These are phyloP conservation scores for Elongisporangium prolatum DNA, from an alignment of 352 stramenopile species.

Conservation along the genomic window DNA sequence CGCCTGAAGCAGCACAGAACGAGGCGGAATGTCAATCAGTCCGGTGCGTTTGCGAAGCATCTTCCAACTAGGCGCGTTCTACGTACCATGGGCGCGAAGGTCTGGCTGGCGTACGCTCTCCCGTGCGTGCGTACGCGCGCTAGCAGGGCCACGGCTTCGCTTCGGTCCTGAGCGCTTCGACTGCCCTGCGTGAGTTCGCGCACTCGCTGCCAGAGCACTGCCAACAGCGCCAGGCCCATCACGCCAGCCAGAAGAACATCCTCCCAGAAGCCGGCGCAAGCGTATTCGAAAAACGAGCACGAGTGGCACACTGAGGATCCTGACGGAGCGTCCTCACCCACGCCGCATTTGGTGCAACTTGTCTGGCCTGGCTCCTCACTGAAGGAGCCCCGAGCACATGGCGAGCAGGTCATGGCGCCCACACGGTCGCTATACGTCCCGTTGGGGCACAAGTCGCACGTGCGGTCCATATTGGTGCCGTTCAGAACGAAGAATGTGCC, in stretches of 20 bases:
- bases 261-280: constrained; percentile 52
- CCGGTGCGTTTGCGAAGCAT: background rate
- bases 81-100: constrained; percentile 44
- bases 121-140: constrained; percentile 40
- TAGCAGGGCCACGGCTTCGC: constrained; percentile 40
- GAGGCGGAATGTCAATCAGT: background rate
- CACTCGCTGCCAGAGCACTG: constrained; percentile 23
- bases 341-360: constrained; percentile 30
- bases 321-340: constrained; percentile 22
- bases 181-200: constrained; percentile 26
- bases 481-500: constrained; percentile 22
- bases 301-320: constrained; percentile 33
- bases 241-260: constrained; percentile 29
- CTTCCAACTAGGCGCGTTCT: background rate
- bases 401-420: constrained; percentile 27
- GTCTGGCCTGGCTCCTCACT: constrained; percentile 27
- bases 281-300: constrained; percentile 49
- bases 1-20: background rate
- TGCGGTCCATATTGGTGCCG: background rate
- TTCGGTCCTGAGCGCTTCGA: constrained; percentile 22
- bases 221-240: constrained; percentile 11
- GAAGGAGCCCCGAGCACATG: constrained; percentile 35
- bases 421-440: constrained; percentile 23
- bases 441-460: constrained; percentile 25
- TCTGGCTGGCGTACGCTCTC: constrained; percentile 23